These are phyloP conservation scores for Lasiosphaeria hispida DNA, from an alignment of 495 filamentous ascomycete species.

Conservation along the genomic window DNA sequence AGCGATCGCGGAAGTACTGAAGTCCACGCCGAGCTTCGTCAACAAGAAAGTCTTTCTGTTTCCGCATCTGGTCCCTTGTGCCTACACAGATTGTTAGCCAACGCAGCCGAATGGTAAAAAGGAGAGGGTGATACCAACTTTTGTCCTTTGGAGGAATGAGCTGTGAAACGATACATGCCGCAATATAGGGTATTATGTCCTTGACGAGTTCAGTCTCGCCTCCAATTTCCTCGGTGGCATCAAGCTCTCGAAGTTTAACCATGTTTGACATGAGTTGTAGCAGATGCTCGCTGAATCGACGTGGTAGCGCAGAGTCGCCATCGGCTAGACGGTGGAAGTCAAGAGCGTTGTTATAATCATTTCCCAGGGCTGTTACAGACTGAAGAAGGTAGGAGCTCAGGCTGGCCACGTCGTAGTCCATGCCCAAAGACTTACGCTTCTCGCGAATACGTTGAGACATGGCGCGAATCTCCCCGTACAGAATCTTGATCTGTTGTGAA, in stretches of 20 bases:
- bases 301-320: slow-evolving; percentile 11
- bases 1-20: slow-evolving; percentile 17
- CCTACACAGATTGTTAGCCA: background rate
- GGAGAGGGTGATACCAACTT: background rate
- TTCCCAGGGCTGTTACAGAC: slow-evolving; percentile 6
- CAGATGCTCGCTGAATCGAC: slow-evolving; percentile 19
- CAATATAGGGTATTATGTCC: slow-evolving; percentile 16
- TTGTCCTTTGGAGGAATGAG: background rate
- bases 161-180: slow-evolving; percentile 12
- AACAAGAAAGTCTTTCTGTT: slow-evolving; percentile 10
- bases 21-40: slow-evolving; percentile 23
- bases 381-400: slow-evolving; percentile 18
- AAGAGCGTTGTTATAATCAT: slow-evolving; percentile 19
- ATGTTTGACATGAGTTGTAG: slow-evolving; percentile 13
- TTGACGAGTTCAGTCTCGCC: slow-evolving; percentile 12
- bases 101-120: background rate
- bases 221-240: background rate
- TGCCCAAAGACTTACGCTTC: background rate
- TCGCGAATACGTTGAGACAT: slow-evolving; percentile 11
- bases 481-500: slow-evolving; percentile 19
- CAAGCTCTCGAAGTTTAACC: slow-evolving; percentile 11
- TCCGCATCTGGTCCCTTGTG: background rate
- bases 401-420: slow-evolving; percentile 22
- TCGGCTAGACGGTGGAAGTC: slow-evolving; percentile 19
- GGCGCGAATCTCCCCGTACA: slow-evolving; percentile 19